A percentile compares a stretch with the other conserved stretches of the same genome.
Evolutionary conservation across 2,329 filamentous ascomycete genomes (phyloP).

Genomic region (Aureobasidium sp.): DNA sequence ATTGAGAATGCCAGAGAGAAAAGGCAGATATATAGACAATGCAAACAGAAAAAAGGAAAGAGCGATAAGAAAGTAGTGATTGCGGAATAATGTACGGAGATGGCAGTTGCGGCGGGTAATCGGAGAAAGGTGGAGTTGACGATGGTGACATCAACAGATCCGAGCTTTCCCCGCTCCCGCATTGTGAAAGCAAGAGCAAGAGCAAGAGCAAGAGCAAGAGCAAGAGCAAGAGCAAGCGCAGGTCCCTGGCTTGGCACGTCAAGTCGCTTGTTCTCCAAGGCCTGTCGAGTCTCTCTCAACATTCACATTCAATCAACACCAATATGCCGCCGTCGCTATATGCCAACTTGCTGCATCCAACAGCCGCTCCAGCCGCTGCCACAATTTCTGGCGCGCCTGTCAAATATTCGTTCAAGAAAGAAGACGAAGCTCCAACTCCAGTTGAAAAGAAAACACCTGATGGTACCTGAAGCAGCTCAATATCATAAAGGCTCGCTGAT

Average conservation of each 20-base stretch:
- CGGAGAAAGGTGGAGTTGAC: neutral
- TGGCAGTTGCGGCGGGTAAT: neutral
- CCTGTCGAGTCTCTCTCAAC: neutral
- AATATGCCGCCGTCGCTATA: slow-evolving; percentile 56
- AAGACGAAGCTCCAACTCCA: slow-evolving; percentile 41
- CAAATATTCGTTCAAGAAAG: slow-evolving; percentile 63
- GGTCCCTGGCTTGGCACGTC: neutral
- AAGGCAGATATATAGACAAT: neutral
- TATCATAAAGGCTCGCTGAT: slow-evolving; percentile 41
- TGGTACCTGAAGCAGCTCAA: slow-evolving; percentile 46
- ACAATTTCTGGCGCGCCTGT: slow-evolving; percentile 74
- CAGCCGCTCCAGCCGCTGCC: slow-evolving; percentile 33
- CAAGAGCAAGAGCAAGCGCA: no score
- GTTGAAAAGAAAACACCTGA: slow-evolving; percentile 54
- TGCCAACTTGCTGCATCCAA: slow-evolving; percentile 66
- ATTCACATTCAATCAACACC: neutral
- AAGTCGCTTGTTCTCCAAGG: neutral
- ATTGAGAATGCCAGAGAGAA: neutral
- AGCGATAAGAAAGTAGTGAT: neutral
- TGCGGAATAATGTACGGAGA: neutral
- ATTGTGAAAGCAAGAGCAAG: no score
- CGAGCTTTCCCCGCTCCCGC: slow-evolving; percentile 10
- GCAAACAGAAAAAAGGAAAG: neutral
- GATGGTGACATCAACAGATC: neutral
- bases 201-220: no score